Evolutionary conservation across 169 alveolate species (phyloP).

Genomic region (Theileria annulata): DNA sequence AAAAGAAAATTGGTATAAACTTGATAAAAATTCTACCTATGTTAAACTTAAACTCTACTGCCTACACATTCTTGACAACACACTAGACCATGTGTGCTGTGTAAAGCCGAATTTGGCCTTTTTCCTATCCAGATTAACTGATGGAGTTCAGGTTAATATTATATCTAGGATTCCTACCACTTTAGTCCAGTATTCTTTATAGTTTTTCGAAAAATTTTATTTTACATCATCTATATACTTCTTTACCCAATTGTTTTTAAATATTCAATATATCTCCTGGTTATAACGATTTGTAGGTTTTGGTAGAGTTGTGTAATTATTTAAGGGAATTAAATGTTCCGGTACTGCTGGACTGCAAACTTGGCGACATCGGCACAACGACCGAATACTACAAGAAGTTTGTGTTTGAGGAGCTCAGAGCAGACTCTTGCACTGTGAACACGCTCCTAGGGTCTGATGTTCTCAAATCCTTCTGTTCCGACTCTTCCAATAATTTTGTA

Average conservation of each 20-base stretch:
- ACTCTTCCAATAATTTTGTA: constrained; percentile 38
- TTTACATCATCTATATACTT: not conserved
- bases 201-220: not conserved
- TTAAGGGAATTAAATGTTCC: constrained; percentile 65
- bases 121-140: constrained; percentile 71
- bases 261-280: not conserved
- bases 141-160: constrained; percentile 70
- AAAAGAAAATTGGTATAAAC: constrained; percentile 28
- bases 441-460: constrained; percentile 73
- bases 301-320: constrained; percentile 69
- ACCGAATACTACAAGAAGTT: constrained; percentile 75
- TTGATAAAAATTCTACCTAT: constrained; percentile 24
- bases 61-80: constrained; percentile 62
- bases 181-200: not conserved
- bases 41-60: constrained; percentile 67
- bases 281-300: constrained; percentile 30
- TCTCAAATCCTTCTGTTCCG: constrained; percentile 59
- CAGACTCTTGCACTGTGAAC: constrained; percentile 78
- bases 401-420: constrained; percentile 69
- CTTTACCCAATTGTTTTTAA: not conserved
- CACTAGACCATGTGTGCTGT: constrained; percentile 65
- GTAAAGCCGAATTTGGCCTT: constrained; percentile 79
- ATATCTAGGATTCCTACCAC: not conserved
- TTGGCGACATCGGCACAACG: constrained; percentile 78
- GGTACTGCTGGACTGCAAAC: constrained; percentile 70